Base-by-base conservation (phyloP, 768 basidiomycete species). In the Dendrothele bispora region DNA sequence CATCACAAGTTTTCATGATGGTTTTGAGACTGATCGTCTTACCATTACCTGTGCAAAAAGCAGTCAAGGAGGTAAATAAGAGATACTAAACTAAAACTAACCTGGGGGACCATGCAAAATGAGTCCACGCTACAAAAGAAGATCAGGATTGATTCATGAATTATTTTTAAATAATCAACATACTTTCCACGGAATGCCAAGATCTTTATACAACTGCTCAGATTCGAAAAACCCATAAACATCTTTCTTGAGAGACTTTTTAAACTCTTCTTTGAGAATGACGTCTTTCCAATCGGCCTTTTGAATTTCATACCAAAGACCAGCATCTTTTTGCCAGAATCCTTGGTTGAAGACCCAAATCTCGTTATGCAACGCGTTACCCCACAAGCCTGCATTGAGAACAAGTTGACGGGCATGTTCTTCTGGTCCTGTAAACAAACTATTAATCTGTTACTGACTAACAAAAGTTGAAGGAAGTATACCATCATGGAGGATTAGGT, bases 61-160 rank as follows among this genome's bases (percentile, higher is more conserved):
- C 17, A 22, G 5, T 8, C 5, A 26, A 34, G 44, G 40, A 42
- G 36, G 6, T n/a, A 10, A 45, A 12, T 5, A 5, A 43, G 25
- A 8, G 6, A 11, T 3, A 18, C 35, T 12, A 2, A 29, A 1
- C 25, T 28, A 28, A 21, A 40, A 55, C 65, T 46, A 53, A 74
- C 86, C 86, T 55, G 88, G 86, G n/a, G 89, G 85, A 1, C 91
- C 91, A 51, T 84, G 74, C 77, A 93, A 75, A 59, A 93, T 90
- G 51, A 92, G 62, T 24, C 90, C 91, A 49, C 90, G 83, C 86
- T 91, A 50, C 14, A 48, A 25, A 10, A 12, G 34, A 42, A 49
- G 34, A 32, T 24, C 37, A 21, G 11, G 29, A 5, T 28, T 17
- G 20, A 34, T n/a, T 20, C 2, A 34, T 39, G 18, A 8, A 17